phyloP scores from a whole-genome alignment of 1,284 basidiomycete genomes.

The Hymenochaete sp. region DNA sequence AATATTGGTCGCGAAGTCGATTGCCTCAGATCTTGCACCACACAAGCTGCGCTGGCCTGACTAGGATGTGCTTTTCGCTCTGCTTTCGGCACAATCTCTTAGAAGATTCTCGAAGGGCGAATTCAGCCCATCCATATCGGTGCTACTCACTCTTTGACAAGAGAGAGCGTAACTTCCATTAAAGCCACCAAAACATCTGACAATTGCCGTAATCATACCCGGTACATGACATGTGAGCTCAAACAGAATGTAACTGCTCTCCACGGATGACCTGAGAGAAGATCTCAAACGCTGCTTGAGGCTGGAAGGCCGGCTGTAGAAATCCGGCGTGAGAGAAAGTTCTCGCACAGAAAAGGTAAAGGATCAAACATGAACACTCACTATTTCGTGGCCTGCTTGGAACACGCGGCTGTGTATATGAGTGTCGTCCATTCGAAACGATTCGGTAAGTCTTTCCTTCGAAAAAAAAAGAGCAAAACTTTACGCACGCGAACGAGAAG shows the following conservation, averaged over 20 bases:
- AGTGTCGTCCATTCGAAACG: background rate
- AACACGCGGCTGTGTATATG: conserved; percentile 37
- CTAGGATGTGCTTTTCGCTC: too few species aligned
- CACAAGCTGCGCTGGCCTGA: too few species aligned
- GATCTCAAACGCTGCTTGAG: conserved; percentile 45
- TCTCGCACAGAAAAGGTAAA: background rate
- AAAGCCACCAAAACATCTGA: too few species aligned
- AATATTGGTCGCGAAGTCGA: too few species aligned
- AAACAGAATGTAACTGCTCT: conserved; percentile 49
- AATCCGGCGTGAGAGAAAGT: conserved; percentile 10
- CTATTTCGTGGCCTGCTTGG: conserved; percentile 50
- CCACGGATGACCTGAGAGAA: conserved; percentile 45
- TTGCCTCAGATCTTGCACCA: too few species aligned
- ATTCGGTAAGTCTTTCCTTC: background rate
- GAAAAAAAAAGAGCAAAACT: background rate
- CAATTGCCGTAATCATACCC: too few species aligned
- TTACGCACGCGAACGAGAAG: conserved; percentile 50
- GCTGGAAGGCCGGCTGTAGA: conserved; percentile 48
- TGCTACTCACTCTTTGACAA: background rate
- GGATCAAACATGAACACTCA: conserved; percentile 26
- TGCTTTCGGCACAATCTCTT: too few species aligned
- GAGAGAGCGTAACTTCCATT: too few species aligned
- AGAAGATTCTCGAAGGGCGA: too few species aligned
- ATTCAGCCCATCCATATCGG: background rate
- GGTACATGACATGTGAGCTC: too few species aligned